Conservation (phyloP, 2,329 filamentous ascomycete species). For the Aureobasidium sp. region DNA sequence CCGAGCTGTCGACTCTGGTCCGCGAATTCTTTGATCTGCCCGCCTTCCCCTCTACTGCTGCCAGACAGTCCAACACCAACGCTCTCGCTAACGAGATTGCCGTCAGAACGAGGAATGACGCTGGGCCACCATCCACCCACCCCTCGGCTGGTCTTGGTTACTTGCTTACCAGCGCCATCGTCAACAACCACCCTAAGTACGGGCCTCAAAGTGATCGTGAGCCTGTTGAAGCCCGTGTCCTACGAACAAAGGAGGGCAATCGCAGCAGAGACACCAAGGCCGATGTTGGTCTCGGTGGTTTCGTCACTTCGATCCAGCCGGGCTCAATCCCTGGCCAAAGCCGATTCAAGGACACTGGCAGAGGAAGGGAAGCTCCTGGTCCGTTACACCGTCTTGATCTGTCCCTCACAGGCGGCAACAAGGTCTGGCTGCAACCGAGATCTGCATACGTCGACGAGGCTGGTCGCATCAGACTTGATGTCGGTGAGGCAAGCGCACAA, state of each 20-base stretch:
- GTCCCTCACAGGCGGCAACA: conserved; percentile 44
- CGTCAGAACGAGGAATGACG: conserved; percentile 9
- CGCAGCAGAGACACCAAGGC: conserved; percentile 30
- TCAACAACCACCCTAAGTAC: conserved; percentile 54
- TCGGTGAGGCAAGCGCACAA: conserved; percentile 26
- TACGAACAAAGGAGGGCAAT: conserved; percentile 40
- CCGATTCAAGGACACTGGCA: conserved; percentile 31
- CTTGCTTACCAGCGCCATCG: conserved; percentile 46
- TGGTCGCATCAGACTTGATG: conserved; percentile 36
- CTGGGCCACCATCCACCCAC: conserved; percentile 54
- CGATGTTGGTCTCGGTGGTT: conserved; percentile 39
- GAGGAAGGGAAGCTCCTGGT: not conserved
- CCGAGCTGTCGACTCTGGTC: conserved; percentile 47
- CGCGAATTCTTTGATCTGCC: conserved; percentile 52
- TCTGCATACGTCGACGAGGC: conserved; percentile 40
- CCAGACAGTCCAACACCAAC: conserved; percentile 22
- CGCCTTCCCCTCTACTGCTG: conserved; percentile 31
- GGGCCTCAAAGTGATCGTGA: conserved; percentile 49
- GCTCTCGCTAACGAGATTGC: not conserved
- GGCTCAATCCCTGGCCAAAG: not conserved
- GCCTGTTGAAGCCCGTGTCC: conserved; percentile 52
- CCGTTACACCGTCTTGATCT: conserved; percentile 40
- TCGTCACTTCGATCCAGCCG: conserved; percentile 33
- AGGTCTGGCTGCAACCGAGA: conserved; percentile 45
- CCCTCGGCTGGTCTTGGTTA: conserved; percentile 60